These are phyloP conservation scores for Phaeosphaeriaceae sp. DNA, from an alignment of 2,329 filamentous ascomycete species.

Conservation along the genomic window DNA sequence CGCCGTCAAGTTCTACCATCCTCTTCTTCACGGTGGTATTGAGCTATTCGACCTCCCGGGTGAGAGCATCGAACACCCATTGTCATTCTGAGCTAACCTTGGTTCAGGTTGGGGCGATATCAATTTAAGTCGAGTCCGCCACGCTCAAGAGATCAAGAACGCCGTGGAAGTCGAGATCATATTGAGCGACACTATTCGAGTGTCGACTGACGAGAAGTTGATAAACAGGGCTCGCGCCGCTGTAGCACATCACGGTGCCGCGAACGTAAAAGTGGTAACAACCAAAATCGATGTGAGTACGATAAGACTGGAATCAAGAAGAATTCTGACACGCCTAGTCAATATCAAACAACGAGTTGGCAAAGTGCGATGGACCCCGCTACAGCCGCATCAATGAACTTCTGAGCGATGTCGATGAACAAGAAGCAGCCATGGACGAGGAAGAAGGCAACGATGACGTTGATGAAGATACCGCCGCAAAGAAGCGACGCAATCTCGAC, in stretches of 20 bases:
- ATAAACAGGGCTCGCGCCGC: conserved; percentile 22
- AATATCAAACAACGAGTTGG: conserved; percentile 7
- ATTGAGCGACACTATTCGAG: conserved; percentile 25
- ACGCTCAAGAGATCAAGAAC: conserved; percentile 26
- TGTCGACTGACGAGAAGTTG: conserved; percentile 20
- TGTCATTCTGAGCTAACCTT: too few species aligned
- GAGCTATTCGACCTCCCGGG: conserved; percentile 33
- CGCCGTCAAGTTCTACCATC: conserved; percentile 17
- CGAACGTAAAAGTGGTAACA: conserved; percentile 25
- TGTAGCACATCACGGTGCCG: conserved; percentile 14
- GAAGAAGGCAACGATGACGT: background rate
- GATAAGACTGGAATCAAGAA: background rate
- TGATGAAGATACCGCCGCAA: too few species aligned
- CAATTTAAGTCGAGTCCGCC: conserved; percentile 21
- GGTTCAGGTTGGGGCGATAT: conserved; percentile 29
- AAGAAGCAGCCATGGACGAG: conserved; percentile 1
- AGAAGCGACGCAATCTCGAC: background rate
- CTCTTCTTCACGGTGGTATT: conserved; percentile 16
- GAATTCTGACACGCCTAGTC: background rate
- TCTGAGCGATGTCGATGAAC: conserved; percentile 1
- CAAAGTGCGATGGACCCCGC: background rate
- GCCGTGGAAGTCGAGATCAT: conserved; percentile 28
- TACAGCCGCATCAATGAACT: conserved; percentile 6
- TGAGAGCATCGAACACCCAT: conserved; percentile 11
- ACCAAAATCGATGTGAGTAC: conserved; percentile 36